Conservation (phyloP, 148 eudicot genomes). For the Cornus controversa region DNA sequence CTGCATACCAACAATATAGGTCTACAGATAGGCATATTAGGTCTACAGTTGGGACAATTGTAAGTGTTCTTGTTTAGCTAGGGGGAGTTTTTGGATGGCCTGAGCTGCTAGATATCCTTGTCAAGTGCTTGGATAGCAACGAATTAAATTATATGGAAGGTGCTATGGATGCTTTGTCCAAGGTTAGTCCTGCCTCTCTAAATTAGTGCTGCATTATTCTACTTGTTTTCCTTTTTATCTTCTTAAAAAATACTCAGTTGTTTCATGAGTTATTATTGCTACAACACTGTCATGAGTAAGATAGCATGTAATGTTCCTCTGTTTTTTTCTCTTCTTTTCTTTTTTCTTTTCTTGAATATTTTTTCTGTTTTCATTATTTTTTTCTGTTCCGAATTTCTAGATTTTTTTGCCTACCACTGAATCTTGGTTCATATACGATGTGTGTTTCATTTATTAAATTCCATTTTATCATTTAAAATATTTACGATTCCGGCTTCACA, state of each 20-base stretch:
- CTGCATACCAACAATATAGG: slow-evolving; percentile 70
- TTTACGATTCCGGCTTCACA: too few species aligned
- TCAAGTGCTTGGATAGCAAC: slow-evolving; percentile 78
- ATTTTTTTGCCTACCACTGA: too few species aligned
- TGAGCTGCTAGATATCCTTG: slow-evolving; percentile 73
- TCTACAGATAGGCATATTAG: slow-evolving; percentile 85
- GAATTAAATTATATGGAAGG: slow-evolving; percentile 90
- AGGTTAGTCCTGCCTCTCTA: slow-evolving; percentile 41
- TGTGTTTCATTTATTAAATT: too few species aligned
- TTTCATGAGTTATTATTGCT: neutral
- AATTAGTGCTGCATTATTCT: neutral
- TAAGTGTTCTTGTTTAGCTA: slow-evolving; percentile 79
- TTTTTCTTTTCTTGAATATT: too few species aligned
- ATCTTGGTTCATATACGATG: too few species aligned
- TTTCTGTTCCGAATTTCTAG: too few species aligned
- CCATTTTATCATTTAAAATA: too few species aligned
- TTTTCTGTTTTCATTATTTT: too few species aligned
- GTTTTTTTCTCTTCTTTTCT: too few species aligned
- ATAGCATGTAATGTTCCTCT: too few species aligned
- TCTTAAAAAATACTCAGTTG: neutral
- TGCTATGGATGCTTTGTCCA: slow-evolving; percentile 99
- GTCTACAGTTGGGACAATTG: slow-evolving; percentile 83
- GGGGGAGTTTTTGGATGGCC: slow-evolving; percentile 89
- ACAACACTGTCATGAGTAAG: neutral
- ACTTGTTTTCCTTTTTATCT: neutral